These are phyloP conservation scores for Penicillium sp. DNA, from an alignment of 2,329 filamentous ascomycete genomes.

Conservation along the genomic window DNA sequence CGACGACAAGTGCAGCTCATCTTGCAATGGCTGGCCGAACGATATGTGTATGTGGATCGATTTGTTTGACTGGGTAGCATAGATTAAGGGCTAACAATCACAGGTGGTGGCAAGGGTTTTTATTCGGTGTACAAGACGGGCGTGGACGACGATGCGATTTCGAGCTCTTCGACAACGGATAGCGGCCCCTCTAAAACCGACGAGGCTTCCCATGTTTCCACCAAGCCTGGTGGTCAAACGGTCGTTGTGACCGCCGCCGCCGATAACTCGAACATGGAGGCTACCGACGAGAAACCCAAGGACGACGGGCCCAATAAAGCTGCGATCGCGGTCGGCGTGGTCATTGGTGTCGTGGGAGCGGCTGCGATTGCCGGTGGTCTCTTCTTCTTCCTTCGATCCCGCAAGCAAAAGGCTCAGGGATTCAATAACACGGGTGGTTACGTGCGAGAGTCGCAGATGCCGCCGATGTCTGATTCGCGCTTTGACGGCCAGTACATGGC, in stretches of 20 bases:
- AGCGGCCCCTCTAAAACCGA: constrained; percentile 15
- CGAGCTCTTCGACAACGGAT: constrained; percentile 23
- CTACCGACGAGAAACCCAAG: constrained; percentile 16
- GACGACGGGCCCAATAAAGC: constrained; percentile 59
- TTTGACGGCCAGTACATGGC: constrained; percentile 79
- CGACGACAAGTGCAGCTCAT: constrained; percentile 56
- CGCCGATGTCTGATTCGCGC: constrained; percentile 73
- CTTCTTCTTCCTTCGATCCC: constrained; percentile 69
- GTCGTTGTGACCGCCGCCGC: constrained; percentile 32
- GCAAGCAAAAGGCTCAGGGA: constrained; percentile 72
- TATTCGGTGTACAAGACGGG: constrained; percentile 52
- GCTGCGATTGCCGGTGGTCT: constrained; percentile 60
- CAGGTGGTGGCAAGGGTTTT: constrained; percentile 54
- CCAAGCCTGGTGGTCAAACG: constrained; percentile 26
- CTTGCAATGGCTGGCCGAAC: constrained; percentile 57
- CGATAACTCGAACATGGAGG: constrained; percentile 10
- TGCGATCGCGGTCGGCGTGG: constrained; percentile 79
- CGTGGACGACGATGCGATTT: constrained; percentile 35
- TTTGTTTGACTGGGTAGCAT: neutral
- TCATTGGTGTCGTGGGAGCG: constrained; percentile 71
- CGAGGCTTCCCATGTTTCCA: constrained; percentile 18
- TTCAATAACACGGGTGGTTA: constrained; percentile 75
- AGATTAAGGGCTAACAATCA: constrained; percentile 21
- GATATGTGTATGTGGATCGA: constrained; percentile 57
- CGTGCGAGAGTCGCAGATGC: constrained; percentile 58